These are phyloP conservation scores for Fusarium beomiforme DNA, from an alignment of 2,329 filamentous ascomycete species.

Conservation along the genomic window DNA sequence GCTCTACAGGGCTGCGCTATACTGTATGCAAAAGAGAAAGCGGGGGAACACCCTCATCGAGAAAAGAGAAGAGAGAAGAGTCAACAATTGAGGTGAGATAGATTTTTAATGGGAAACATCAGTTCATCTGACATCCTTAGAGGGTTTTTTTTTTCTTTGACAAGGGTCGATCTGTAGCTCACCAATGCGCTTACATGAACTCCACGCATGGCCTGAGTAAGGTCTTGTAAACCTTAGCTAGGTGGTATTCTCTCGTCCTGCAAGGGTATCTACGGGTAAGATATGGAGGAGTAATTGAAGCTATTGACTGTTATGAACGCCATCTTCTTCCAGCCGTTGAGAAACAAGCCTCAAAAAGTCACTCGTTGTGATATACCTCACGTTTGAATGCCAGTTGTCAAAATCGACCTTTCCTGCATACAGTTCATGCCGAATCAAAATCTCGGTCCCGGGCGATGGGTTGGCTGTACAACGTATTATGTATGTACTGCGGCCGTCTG, in stretches of 20 bases:
- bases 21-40: not conserved
- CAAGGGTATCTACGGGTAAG: conserved; percentile 10
- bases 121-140: conserved; percentile 21
- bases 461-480: not conserved
- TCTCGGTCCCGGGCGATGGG: conserved; percentile 9
- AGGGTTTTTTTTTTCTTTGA: not conserved
- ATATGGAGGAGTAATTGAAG: not conserved
- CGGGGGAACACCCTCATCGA: conserved; percentile 2
- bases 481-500: conserved; percentile 21
- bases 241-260: conserved; percentile 17
- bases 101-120: conserved; percentile 21
- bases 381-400: not conserved
- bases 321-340: not conserved
- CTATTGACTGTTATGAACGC: not conserved
- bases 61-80: conserved; percentile 18
- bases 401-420: conserved; percentile 2
- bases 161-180: conserved; percentile 3
- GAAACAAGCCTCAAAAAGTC: conserved; percentile 12
- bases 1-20: conserved; percentile 30
- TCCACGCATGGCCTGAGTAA: conserved; percentile 39
- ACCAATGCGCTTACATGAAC: conserved; percentile 38
- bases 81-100: not conserved
- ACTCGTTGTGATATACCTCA: conserved; percentile 3
- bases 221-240: conserved; percentile 4
- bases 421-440: conserved; percentile 1